Conservation (phyloP, 2,329 filamentous ascomycete species). For the Scytalidium sp. region DNA sequence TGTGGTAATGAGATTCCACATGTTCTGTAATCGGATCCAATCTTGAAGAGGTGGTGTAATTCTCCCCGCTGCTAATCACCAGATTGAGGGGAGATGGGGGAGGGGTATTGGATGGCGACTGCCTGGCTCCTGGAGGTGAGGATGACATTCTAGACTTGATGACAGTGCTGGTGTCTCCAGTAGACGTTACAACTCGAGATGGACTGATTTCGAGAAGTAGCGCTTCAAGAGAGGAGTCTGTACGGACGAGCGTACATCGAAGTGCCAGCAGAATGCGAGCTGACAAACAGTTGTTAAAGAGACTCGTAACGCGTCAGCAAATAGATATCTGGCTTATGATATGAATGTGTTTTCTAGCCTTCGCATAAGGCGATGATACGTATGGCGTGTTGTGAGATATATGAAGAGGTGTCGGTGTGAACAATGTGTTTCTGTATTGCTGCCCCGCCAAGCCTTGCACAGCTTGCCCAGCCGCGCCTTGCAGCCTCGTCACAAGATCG, state of each 20-base stretch:
- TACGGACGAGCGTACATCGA: too few relatives aligned
- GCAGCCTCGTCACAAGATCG: not conserved
- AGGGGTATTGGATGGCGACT: slow-evolving; percentile 12
- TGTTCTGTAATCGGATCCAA: slow-evolving; percentile 29
- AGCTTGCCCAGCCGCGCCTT: not conserved
- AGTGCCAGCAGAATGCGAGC: not conserved
- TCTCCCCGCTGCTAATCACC: slow-evolving; percentile 5
- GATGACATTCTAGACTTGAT: not conserved
- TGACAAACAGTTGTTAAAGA: not conserved
- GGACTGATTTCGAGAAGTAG: too few relatives aligned
- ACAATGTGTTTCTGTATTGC: not conserved
- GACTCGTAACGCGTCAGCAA: not conserved
- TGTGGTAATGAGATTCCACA: slow-evolving; percentile 15
- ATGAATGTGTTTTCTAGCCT: not conserved
- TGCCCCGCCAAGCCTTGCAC: not conserved
- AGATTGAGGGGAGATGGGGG: slow-evolving; percentile 18
- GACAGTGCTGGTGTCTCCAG: too few relatives aligned
- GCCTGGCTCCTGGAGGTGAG: not conserved
- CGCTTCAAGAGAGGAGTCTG: too few relatives aligned
- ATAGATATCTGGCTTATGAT: too few relatives aligned
- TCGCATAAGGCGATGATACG: not conserved
- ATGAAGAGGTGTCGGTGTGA: not conserved
- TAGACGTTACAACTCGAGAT: too few relatives aligned
- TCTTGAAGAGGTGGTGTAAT: slow-evolving; percentile 15
- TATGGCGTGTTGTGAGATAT: not conserved